A percentile compares a stretch with the other conserved stretches of the same genome.
Evolutionary conservation across 331 rosid species (phyloP).

Genomic region (Acacia pycnantha): DNA sequence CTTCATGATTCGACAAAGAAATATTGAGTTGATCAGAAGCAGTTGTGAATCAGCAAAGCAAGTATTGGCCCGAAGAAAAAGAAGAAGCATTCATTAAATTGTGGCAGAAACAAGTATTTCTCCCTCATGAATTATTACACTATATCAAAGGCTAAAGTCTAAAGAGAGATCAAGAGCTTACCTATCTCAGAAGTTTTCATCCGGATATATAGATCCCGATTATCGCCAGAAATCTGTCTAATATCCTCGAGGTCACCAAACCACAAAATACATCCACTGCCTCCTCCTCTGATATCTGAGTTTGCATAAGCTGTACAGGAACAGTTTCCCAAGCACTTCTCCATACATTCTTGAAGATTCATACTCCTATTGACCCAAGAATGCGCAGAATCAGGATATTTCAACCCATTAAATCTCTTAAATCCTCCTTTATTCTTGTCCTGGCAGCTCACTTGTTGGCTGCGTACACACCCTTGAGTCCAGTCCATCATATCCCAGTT

Average conservation of each 20-base stretch:
- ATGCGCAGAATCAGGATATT: conserved; percentile 44
- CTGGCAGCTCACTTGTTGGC: conserved; percentile 28
- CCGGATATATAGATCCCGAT: conserved; percentile 42
- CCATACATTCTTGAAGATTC: conserved; percentile 31
- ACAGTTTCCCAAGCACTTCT: conserved; percentile 32
- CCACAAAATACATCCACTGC: conserved; percentile 42
- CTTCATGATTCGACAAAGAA: conserved; percentile 28
- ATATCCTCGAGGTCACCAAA: conserved; percentile 38
- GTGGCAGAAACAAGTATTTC: not conserved
- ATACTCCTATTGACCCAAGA: conserved; percentile 43
- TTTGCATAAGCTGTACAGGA: conserved; percentile 40
- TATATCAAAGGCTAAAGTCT: not conserved
- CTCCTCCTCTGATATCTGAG: conserved; percentile 32
- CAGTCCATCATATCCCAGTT: conserved; percentile 43
- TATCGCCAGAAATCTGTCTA: conserved; percentile 30
- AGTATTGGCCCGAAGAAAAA: not conserved
- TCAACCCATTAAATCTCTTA: conserved; percentile 31
- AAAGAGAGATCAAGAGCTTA: conserved; percentile 23
- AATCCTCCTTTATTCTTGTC: conserved; percentile 36
- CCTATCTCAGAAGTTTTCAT: conserved; percentile 37
- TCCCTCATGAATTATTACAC: not conserved
- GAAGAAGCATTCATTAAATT: not conserved
- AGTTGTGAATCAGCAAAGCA: conserved; percentile 6
- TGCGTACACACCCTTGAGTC: conserved; percentile 43
- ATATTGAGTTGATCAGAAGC: not conserved